Evolutionary conservation across 306 rosid genomes (phyloP).

Genomic region (Corylus avellana): DNA sequence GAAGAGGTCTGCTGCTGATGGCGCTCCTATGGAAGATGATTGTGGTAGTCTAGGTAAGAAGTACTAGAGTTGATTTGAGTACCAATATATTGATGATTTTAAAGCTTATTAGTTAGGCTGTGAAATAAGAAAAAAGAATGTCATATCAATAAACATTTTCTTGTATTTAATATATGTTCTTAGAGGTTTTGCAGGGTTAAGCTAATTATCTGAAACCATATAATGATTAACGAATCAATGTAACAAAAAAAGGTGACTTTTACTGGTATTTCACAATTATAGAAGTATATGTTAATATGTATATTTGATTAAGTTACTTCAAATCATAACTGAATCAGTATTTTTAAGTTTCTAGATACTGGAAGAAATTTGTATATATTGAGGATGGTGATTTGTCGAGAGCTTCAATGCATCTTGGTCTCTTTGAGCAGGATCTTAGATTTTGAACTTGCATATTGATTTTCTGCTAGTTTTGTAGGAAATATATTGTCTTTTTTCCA

Average conservation of each 20-base stretch:
- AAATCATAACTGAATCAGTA: not conserved
- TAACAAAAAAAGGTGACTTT: not conserved
- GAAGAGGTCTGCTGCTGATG: slow-evolving; percentile 1
- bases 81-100: slow-evolving; percentile 15
- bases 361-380: not conserved
- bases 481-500: not conserved
- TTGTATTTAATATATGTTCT: not conserved
- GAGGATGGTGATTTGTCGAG: not conserved
- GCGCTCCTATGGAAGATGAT: slow-evolving; percentile 13
- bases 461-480: not conserved
- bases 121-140: slow-evolving; percentile 11
- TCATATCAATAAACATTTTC: not conserved
- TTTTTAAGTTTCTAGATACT: not conserved
- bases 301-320: not conserved
- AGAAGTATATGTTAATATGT: not conserved
- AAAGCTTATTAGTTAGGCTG: slow-evolving; percentile 9
- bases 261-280: not conserved
- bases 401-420: not conserved
- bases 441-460: not conserved
- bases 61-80: slow-evolving; percentile 6
- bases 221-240: not conserved
- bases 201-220: not conserved
- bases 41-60: slow-evolving; percentile 34
- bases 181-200: not conserved
- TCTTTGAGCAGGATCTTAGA: not conserved